phyloP scores from a whole-genome alignment of 768 basidiomycete genomes.

The Suillus paluster region DNA sequence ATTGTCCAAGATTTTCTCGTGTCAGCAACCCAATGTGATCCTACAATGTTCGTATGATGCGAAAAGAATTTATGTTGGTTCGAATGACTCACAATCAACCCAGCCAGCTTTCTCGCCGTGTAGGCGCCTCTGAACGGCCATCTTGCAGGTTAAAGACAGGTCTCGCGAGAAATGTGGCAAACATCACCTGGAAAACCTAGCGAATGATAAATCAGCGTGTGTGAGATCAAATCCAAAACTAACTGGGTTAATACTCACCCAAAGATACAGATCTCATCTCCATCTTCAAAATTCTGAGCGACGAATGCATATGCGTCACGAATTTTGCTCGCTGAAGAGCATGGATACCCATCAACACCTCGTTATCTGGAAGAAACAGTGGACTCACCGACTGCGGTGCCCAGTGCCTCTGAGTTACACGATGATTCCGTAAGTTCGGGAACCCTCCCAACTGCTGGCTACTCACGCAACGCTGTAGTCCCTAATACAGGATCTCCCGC shows the following conservation, averaged over 20 bases:
- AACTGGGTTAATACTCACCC: conserved; percentile 7
- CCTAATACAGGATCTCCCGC: conserved; percentile 14
- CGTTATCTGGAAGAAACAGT: background rate
- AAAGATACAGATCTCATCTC: conserved; percentile 22
- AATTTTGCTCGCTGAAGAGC: conserved; percentile 23
- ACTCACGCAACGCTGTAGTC: conserved; percentile 8
- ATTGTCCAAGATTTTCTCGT: conserved; percentile 14
- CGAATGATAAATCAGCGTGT: background rate
- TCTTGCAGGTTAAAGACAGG: background rate
- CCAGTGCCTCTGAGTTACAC: conserved; percentile 11
- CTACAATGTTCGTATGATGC: background rate
- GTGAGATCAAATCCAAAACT: background rate
- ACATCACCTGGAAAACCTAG: conserved; percentile 8
- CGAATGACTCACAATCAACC: conserved; percentile 7
- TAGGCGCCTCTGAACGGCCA: conserved; percentile 11
- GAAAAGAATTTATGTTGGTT: background rate
- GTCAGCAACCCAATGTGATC: conserved; percentile 22
- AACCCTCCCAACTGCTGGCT: background rate
- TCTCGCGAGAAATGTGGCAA: background rate
- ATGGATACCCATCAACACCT: background rate
- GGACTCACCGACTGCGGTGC: conserved; percentile 8
- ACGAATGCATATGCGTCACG: conserved; percentile 31
- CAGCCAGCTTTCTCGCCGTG: conserved; percentile 12
- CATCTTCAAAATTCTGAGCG: conserved; percentile 25
- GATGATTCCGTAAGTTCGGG: background rate